Percentiles rank a stretch among this genome's conserved stretches.
Evolutionary conservation across 345 rosid genomes (phyloP).

Genomic region (Acer yangbiense): DNA sequence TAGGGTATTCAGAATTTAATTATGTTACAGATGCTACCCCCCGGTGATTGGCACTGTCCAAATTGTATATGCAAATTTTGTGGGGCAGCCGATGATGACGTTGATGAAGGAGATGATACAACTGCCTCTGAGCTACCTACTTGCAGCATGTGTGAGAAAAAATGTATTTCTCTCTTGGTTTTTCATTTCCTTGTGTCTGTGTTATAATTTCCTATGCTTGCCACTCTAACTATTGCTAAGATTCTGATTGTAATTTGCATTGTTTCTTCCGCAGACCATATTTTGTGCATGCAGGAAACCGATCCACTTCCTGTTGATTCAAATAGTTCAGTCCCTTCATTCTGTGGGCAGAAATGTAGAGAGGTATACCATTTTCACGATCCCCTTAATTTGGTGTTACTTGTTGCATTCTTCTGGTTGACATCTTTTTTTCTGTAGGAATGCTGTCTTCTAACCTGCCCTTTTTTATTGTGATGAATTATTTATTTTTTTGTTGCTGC

Average conservation of each 20-base stretch:
- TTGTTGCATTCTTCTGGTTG: background rate
- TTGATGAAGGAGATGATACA: conserved; percentile 37
- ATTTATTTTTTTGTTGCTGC: conserved; percentile 8
- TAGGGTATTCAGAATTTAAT: background rate
- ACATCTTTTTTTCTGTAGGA: background rate
- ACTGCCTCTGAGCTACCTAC: conserved; percentile 28
- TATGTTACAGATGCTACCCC: conserved; percentile 72
- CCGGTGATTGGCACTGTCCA: conserved; percentile 94
- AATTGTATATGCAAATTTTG: conserved; percentile 94
- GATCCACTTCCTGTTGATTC: conserved; percentile 45
- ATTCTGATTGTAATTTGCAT: conserved; percentile 23
- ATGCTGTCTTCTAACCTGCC: conserved; percentile 1
- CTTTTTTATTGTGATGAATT: background rate
- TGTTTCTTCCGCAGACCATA: conserved; percentile 61
- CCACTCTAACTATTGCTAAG: conserved; percentile 3
- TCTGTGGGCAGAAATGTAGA: conserved; percentile 76
- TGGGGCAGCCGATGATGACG: conserved; percentile 43
- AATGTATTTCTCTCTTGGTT: conserved; percentile 51
- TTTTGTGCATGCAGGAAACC: conserved; percentile 53
- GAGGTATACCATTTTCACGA: conserved; percentile 52
- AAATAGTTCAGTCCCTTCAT: conserved; percentile 39
- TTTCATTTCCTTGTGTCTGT: conserved; percentile 13
- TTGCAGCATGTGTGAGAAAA: conserved; percentile 83
- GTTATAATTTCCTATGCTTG: conserved; percentile 10
- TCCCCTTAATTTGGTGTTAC: background rate